These are phyloP conservation scores for Periconia digitata DNA, from an alignment of 2,329 filamentous ascomycete species.

Conservation along the genomic window DNA sequence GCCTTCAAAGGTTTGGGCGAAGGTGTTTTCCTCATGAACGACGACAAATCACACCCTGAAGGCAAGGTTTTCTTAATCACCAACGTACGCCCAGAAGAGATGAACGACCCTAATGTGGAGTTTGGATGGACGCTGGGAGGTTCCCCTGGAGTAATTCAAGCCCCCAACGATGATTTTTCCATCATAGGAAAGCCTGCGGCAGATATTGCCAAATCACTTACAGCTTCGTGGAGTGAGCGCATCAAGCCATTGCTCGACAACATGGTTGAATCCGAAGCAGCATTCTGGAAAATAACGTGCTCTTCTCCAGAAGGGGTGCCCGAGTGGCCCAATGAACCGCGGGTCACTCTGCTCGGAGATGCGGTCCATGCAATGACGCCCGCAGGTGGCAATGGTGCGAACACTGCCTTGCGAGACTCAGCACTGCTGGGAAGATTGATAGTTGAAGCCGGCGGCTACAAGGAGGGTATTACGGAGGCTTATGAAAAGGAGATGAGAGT, in stretches of 20 bases:
- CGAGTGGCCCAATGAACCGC: slow-evolving; percentile 59
- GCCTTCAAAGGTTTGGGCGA: slow-evolving; percentile 65
- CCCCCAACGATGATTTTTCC: slow-evolving; percentile 62
- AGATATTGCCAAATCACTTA: slow-evolving; percentile 58
- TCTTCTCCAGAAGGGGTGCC: slow-evolving; percentile 62
- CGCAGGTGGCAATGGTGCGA: slow-evolving; percentile 50
- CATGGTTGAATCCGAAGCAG: slow-evolving; percentile 59
- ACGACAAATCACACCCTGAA: slow-evolving; percentile 51
- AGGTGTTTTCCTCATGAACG: slow-evolving; percentile 61
- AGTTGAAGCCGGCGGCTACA: slow-evolving; percentile 28
- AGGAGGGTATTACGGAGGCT: slow-evolving; percentile 37
- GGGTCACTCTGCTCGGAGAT: slow-evolving; percentile 51
- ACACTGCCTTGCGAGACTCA: slow-evolving; percentile 48
- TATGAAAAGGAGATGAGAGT: slow-evolving; percentile 43
- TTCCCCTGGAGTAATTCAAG: slow-evolving; percentile 58
- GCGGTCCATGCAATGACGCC: slow-evolving; percentile 52
- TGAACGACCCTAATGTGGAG: slow-evolving; percentile 57
- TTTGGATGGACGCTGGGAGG: slow-evolving; percentile 68
- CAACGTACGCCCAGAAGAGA: slow-evolving; percentile 62
- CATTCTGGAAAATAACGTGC: slow-evolving; percentile 69
- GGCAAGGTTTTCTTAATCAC: slow-evolving; percentile 59
- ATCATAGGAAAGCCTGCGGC: slow-evolving; percentile 61
- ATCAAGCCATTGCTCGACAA: slow-evolving; percentile 61
- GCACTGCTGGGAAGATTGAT: slow-evolving; percentile 45
- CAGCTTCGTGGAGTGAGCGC: slow-evolving; percentile 58